A percentile compares a stretch with the other conserved stretches of the same genome.
Conservation (phyloP, 768 basidiomycete genomes). For the Tricholoma furcatifolium region DNA sequence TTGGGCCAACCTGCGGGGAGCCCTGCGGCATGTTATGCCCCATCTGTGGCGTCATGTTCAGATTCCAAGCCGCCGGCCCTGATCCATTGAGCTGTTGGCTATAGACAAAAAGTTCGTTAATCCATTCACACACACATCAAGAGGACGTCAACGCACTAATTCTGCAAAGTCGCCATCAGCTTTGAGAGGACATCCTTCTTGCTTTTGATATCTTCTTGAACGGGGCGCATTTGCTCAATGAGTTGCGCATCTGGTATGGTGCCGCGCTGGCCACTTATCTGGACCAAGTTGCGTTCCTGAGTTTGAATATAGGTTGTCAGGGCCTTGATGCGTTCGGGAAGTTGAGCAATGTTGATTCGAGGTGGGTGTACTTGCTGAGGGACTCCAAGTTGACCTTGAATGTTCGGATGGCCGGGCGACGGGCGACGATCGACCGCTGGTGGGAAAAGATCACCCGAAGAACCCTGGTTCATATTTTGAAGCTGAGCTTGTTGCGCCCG, state of each 20-base stretch:
- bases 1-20: constrained; percentile 12
- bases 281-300: constrained; percentile 11
- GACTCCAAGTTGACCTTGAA: constrained; percentile 19
- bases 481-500: constrained; percentile 24
- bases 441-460: constrained; percentile 47
- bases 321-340: constrained; percentile 12
- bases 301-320: constrained; percentile 8
- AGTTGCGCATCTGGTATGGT: constrained; percentile 18
- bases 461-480: constrained; percentile 35
- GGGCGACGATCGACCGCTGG: constrained; percentile 48
- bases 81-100: constrained; percentile 19
- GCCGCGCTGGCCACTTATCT: constrained; percentile 7
- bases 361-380: constrained; percentile 12
- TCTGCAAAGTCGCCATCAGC: constrained; percentile 31
- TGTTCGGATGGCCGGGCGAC: constrained; percentile 43
- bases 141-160: constrained; percentile 29
- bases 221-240: constrained; percentile 18
- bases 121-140: neutral
- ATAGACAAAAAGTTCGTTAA: neutral
- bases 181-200: constrained; percentile 41
- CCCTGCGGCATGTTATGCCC: constrained; percentile 5
- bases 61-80: constrained; percentile 17
- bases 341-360: constrained; percentile 7
- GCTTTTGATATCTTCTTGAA: constrained; percentile 24
- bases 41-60: constrained; percentile 7